Conservation (phyloP, 164 flowering plant genomes). For the Aristolochia contorta region DNA sequence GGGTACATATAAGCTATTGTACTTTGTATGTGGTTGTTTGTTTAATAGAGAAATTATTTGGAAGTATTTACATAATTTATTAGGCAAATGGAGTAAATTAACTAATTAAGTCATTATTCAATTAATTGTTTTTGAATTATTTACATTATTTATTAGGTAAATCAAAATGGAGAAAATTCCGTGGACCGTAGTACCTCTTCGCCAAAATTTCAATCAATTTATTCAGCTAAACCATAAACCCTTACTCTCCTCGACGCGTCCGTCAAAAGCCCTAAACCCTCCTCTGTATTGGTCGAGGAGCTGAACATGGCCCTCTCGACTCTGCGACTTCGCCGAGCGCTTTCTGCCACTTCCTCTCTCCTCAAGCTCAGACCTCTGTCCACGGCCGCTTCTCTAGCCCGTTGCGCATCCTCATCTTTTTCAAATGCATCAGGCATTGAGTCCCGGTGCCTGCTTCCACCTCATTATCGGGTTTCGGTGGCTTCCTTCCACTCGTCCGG, state of each 20-base stretch:
- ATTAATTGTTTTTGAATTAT: too few relatives aligned
- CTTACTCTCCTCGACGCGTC: neutral
- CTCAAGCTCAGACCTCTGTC: constrained; percentile 14
- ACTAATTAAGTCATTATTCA: too few relatives aligned
- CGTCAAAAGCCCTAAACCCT: constrained; percentile 4
- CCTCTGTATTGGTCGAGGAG: constrained; percentile 21
- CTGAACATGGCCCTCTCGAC: constrained; percentile 23
- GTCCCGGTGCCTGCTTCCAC: neutral
- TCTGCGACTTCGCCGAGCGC: constrained; percentile 46
- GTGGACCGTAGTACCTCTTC: too few relatives aligned
- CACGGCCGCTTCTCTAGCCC: constrained; percentile 7
- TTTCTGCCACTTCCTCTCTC: constrained; percentile 26
- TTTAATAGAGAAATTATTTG: too few relatives aligned
- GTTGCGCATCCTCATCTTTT: too few relatives aligned
- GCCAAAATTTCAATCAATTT: too few relatives aligned
- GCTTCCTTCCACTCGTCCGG: constrained; percentile 17
- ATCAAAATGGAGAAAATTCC: too few relatives aligned
- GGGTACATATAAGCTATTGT: too few relatives aligned
- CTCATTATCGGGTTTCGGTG: constrained; percentile 8
- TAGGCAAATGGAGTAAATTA: too few relatives aligned
- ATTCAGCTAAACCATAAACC: neutral
- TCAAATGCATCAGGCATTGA: neutral
- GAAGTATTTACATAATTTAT: too few relatives aligned
- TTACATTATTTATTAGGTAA: too few relatives aligned
- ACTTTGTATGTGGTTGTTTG: too few relatives aligned